phyloP scores from a whole-genome alignment of 164 flowering plant species.

The Chimonanthus praecox region DNA sequence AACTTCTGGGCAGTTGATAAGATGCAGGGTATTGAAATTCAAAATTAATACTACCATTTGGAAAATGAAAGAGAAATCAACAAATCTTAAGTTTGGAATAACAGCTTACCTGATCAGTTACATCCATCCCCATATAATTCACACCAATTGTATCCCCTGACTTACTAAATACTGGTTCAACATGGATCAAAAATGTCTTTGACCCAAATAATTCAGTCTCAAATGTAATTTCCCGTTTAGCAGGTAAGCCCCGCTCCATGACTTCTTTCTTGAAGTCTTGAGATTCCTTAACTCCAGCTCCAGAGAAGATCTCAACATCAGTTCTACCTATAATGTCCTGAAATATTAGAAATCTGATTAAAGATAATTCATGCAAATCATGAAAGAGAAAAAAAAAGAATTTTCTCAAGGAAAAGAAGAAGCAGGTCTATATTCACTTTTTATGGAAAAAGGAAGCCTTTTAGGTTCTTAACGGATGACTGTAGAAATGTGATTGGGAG shows the following conservation, averaged over 20 bases:
- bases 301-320: conserved; percentile 83
- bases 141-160: conserved; percentile 90
- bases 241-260: conserved; percentile 74
- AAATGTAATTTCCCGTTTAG: conserved; percentile 86
- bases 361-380: conserved; percentile 4
- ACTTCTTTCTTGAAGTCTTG: conserved; percentile 93
- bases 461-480: no score
- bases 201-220: conserved; percentile 86
- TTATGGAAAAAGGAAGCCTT: background rate
- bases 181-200: conserved; percentile 89
- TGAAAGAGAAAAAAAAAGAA: background rate
- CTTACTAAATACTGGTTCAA: conserved; percentile 94
- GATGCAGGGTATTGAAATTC: background rate
- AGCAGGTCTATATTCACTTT: no score
- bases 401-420: background rate
- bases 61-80: background rate
- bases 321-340: conserved; percentile 97
- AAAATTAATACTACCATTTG: no score
- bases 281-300: conserved; percentile 87
- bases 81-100: background rate
- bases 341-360: conserved; percentile 5
- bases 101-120: conserved; percentile 80
- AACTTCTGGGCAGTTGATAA: background rate
- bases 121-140: conserved; percentile 96
- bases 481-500: no score